Conservation (phyloP, 176 grass and related monocot genomes). For the Carex kokanica region DNA sequence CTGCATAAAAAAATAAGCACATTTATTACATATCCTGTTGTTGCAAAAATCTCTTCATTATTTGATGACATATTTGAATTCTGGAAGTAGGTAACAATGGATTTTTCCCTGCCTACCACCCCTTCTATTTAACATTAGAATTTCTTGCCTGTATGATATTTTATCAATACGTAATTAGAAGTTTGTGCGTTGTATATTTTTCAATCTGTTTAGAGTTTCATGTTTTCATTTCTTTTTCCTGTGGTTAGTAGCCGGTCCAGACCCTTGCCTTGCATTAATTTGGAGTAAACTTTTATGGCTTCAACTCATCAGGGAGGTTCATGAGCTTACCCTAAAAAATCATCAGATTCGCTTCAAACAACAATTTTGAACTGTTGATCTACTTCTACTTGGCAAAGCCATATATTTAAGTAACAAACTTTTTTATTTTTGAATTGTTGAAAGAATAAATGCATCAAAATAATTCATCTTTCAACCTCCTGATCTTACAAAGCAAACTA, state of each 20-base stretch:
- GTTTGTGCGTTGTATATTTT: neutral
- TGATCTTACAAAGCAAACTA: neutral
- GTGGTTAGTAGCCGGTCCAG: neutral
- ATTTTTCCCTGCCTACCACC: neutral
- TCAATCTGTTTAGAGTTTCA: neutral
- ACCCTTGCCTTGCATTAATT: neutral
- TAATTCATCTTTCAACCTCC: neutral
- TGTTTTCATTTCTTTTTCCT: neutral
- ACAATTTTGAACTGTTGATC: neutral
- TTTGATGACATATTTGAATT: neutral
- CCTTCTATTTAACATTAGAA: neutral
- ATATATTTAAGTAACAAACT: neutral
- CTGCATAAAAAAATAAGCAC: constrained; percentile 15
- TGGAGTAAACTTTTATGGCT: neutral
- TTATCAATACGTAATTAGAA: neutral
- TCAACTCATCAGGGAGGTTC: neutral
- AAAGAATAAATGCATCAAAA: neutral
- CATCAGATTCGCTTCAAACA: neutral
- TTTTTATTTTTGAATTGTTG: neutral
- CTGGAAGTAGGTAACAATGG: neutral
- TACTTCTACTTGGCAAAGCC: neutral
- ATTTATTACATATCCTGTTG: neutral
- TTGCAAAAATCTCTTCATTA: neutral
- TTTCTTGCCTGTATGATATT: neutral
- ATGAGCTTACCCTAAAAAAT: neutral